phyloP scores from a whole-genome alignment of 257 asterid genomes.

The Verbascum thapsus region DNA sequence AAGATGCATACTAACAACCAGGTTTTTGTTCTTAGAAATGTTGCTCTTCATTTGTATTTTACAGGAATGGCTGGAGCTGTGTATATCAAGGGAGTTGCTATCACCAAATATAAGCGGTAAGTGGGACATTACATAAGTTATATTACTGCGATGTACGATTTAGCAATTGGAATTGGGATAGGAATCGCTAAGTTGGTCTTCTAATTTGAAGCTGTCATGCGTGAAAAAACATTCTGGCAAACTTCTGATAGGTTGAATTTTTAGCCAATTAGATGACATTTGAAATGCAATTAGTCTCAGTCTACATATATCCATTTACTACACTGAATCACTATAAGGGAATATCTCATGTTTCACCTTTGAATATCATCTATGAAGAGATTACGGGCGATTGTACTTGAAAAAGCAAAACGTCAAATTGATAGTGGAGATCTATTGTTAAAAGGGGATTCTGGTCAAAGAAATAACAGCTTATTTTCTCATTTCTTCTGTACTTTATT shows the following conservation, averaged over 20 bases:
- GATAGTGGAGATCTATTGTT: constrained; percentile 15
- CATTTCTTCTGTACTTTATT: constrained; percentile 8
- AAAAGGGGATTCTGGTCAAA: constrained; percentile 4
- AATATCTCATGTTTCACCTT: constrained; percentile 16
- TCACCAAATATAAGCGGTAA: constrained; percentile 89
- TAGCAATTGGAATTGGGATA: constrained; percentile 7
- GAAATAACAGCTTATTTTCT: constrained; percentile 12
- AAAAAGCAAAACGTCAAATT: not conserved
- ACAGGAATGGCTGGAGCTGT: constrained; percentile 99
- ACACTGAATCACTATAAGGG: constrained; percentile 15
- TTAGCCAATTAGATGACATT: constrained; percentile 1
- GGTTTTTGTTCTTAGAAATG: constrained; percentile 21
- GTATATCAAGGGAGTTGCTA: constrained; percentile 91
- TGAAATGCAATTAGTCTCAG: constrained; percentile 8
- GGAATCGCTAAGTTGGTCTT: constrained; percentile 15
- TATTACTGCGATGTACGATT: constrained; percentile 7
- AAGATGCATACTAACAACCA: not conserved
- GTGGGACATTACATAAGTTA: constrained; percentile 28
- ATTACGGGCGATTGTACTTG: constrained; percentile 2
- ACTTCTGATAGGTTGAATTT: constrained; percentile 18
- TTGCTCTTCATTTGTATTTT: constrained; percentile 22
- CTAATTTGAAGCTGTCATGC: constrained; percentile 11
- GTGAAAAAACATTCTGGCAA: not conserved
- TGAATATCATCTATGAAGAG: constrained; percentile 4
- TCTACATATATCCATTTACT: constrained; percentile 7